Conservation (phyloP, 208 protist species). For the Trypanosoma platydactyli region DNA sequence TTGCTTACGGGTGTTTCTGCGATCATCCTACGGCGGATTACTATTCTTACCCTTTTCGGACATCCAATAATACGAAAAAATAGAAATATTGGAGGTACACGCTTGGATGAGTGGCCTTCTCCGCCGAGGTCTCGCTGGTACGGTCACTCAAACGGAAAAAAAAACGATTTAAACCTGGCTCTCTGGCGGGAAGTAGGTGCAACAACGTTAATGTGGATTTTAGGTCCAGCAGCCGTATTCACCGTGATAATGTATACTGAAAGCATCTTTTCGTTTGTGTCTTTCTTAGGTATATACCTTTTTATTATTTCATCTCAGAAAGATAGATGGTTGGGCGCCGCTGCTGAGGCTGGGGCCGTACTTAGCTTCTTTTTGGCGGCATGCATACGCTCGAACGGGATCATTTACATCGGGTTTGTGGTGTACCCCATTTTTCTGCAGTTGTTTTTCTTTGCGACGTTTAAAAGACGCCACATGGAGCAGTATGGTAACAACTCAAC, state of each 20-base stretch:
- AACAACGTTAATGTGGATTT: constrained; percentile 50
- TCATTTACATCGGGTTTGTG: constrained; percentile 57
- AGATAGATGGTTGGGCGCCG: neutral
- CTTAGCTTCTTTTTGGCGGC: constrained; percentile 50
- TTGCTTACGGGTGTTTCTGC: constrained; percentile 32
- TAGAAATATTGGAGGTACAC: constrained; percentile 14
- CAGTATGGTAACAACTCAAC: constrained; percentile 4
- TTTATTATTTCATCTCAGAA: constrained; percentile 24
- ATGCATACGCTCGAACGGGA: constrained; percentile 64
- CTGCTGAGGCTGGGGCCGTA: constrained; percentile 34
- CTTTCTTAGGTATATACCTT: constrained; percentile 61
- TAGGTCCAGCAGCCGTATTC: constrained; percentile 72
- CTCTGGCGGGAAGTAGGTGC: constrained; percentile 51
- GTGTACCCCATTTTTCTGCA: constrained; percentile 66
- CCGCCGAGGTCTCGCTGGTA: constrained; percentile 8
- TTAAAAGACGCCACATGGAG: constrained; percentile 26
- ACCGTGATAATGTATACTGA: constrained; percentile 79
- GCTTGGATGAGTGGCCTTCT: constrained; percentile 25
- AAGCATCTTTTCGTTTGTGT: constrained; percentile 58
- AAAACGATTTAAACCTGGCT: neutral
- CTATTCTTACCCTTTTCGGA: constrained; percentile 50
- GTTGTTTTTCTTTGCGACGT: constrained; percentile 35
- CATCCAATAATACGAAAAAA: constrained; percentile 16
- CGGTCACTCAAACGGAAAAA: neutral
- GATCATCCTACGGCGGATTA: constrained; percentile 60